These are phyloP conservation scores for Elaphomyces granulatus DNA, from an alignment of 495 filamentous ascomycete species.

Conservation along the genomic window DNA sequence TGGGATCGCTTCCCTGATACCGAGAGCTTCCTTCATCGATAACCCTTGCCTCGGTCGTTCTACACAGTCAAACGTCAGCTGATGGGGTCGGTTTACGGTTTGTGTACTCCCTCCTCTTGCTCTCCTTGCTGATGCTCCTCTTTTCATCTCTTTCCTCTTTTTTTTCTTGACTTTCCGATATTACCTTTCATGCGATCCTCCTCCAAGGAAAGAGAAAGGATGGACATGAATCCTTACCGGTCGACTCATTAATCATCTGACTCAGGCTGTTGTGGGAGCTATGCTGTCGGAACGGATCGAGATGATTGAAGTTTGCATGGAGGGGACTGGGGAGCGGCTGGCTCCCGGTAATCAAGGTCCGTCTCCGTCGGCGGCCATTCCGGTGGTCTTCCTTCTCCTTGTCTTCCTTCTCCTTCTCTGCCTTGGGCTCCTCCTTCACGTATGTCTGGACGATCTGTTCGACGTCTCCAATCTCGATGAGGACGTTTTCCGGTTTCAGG, in stretches of 20 bases:
- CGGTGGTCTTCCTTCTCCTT: constrained; percentile 67
- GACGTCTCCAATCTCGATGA: constrained; percentile 98
- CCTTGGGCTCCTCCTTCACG: constrained; percentile 66
- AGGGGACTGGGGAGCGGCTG: constrained; percentile 92
- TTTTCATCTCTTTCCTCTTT: too few species aligned
- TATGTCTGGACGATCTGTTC: constrained; percentile 93
- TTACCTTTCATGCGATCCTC: too few species aligned
- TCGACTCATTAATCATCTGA: constrained; percentile 59
- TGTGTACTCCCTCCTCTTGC: too few species aligned
- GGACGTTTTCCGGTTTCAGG: constrained; percentile 92
- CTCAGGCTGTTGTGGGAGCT: constrained; percentile 71
- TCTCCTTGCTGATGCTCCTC: too few species aligned
- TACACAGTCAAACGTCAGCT: constrained; percentile 7
- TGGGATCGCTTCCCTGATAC: constrained; percentile 39
- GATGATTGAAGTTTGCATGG: constrained; percentile 73
- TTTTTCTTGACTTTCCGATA: too few species aligned
- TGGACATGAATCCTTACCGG: constrained; percentile 36
- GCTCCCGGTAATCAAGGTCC: constrained; percentile 93
- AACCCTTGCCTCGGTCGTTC: constrained; percentile 16
- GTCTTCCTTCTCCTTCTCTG: constrained; percentile 42
- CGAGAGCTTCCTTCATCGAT: constrained; percentile 46
- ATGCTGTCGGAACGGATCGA: constrained; percentile 51
- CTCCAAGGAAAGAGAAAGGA: constrained; percentile 1
- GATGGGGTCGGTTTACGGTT: too few species aligned
- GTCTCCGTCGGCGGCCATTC: constrained; percentile 80